These are phyloP conservation scores for Talaromyces sp. DNA, from an alignment of 2,329 filamentous ascomycete species.

Conservation along the genomic window DNA sequence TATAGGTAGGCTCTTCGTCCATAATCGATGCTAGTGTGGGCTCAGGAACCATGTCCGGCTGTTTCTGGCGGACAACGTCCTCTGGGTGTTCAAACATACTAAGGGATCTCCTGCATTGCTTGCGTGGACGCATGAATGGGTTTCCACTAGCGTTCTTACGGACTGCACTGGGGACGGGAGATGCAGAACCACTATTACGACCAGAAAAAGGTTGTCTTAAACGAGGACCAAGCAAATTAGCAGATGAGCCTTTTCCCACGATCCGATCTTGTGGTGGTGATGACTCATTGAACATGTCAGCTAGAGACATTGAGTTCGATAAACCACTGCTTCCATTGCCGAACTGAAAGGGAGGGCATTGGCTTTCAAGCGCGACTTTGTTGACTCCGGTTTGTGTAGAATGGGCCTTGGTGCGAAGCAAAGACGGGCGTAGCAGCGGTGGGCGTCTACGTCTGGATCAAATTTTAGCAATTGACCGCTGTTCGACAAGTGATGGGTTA, in stretches of 20 bases:
- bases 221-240: slow-evolving; percentile 54
- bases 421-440: slow-evolving; percentile 65
- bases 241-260: slow-evolving; percentile 54
- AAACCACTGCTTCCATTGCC: slow-evolving; percentile 53
- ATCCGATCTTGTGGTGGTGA: slow-evolving; percentile 63
- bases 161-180: slow-evolving; percentile 55
- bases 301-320: slow-evolving; percentile 61
- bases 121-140: slow-evolving; percentile 69
- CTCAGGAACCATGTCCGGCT: slow-evolving; percentile 52
- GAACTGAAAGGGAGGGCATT: slow-evolving; percentile 71
- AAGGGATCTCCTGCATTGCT: slow-evolving; percentile 83
- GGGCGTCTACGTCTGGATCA: slow-evolving; percentile 58
- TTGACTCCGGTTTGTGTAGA: slow-evolving; percentile 62
- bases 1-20: slow-evolving; percentile 73
- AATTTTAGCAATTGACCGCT: background rate
- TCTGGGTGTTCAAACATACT: slow-evolving; percentile 97
- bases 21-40: slow-evolving; percentile 67
- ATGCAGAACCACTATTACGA: slow-evolving; percentile 69
- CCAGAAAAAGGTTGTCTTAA: slow-evolving; percentile 61
- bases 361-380: slow-evolving; percentile 58
- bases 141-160: slow-evolving; percentile 61
- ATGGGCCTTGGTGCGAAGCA: slow-evolving; percentile 69
- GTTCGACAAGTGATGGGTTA: background rate
- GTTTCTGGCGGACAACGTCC: slow-evolving; percentile 78
- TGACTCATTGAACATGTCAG: slow-evolving; percentile 76